Evolutionary conservation across 305 asterid species (phyloP), one percentile per base, ranked within the genome.

Genomic region (Fraxinus paxiana): DNA sequence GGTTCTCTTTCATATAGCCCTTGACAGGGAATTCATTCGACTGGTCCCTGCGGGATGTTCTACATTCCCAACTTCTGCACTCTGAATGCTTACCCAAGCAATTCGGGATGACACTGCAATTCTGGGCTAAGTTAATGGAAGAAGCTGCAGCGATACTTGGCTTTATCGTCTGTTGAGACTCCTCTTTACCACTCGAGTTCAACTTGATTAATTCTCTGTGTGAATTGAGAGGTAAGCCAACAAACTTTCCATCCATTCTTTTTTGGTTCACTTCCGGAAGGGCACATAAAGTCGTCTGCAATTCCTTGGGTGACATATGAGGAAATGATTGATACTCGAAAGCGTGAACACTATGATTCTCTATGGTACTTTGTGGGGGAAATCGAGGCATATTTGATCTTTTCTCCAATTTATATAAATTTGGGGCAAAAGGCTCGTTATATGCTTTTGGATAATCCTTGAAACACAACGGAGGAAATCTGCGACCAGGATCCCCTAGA

Each of bases 191-290:
- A 70, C 80, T 84, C 71, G 92, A 86, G 79, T 81, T 87, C 79
- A 80, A 56, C 51, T 82, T 72, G 48, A 91, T 87, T 69, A 92
- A 78, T 84, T 89, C 93, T 75, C 97, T 94, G 18, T 86, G 93
- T 48, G 96, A 92, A 81, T 90, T 92, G 73, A 92, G 92, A 73
- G 96, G 96, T 89, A 92, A 89, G 17, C 96, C 90, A 72, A 90
- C 80, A 79, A 81, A 86, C 72, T 83, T 81, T 70, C 86, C 88
- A 15, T 80, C 81, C 51, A 67, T 26, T 72, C 86, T 46, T 71
- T 79, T 88, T 77, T 83, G 86, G 73, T 79, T 86, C 86, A 79
- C 84, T 18, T 85, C 86, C 3, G 88, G 83, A 30, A 73, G 22
- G 72, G 88, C 82, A 76, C 82, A 82, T 26, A 83, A 80, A 67